Evolutionary conservation across 768 basidiomycete species (phyloP).

Genomic region (Boletellus ananiceps): DNA sequence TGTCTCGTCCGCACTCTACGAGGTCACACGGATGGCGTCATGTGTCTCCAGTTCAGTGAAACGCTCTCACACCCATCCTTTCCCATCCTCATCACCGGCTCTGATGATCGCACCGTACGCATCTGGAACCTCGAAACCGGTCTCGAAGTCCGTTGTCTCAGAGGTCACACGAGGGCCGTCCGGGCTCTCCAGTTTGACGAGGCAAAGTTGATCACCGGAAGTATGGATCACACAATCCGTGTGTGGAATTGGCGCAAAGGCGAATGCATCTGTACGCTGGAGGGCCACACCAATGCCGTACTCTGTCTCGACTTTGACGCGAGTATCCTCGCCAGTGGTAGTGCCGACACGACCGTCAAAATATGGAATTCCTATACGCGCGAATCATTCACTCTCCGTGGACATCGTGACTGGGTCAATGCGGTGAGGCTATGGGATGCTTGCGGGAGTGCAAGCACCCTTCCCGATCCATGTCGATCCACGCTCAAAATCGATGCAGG

Average conservation of each 20-base stretch:
- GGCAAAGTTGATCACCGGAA: slow-evolving; percentile 90
- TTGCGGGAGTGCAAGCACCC: slow-evolving; percentile 4
- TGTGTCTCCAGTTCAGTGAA: slow-evolving; percentile 95
- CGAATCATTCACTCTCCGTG: slow-evolving; percentile 87
- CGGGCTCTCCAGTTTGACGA: slow-evolving; percentile 94
- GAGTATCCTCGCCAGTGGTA: slow-evolving; percentile 88
- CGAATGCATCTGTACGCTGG: slow-evolving; percentile 79
- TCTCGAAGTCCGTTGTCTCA: slow-evolving; percentile 72
- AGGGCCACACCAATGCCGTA: slow-evolving; percentile 89
- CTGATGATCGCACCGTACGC: slow-evolving; percentile 90
- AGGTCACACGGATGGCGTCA: slow-evolving; percentile 93
- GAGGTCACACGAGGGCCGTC: slow-evolving; percentile 89
- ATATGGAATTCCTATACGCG: slow-evolving; percentile 93
- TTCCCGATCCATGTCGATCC: slow-evolving; percentile 23
- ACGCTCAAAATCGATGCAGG: slow-evolving; percentile 64
- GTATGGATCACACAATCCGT: slow-evolving; percentile 92
- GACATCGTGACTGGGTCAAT: slow-evolving; percentile 96
- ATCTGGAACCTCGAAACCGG: slow-evolving; percentile 98
- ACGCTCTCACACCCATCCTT: slow-evolving; percentile 77
- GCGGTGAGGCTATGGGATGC: slow-evolving; percentile 89
- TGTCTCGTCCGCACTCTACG: slow-evolving; percentile 80
- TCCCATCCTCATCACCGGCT: slow-evolving; percentile 95
- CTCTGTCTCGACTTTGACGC: slow-evolving; percentile 89
- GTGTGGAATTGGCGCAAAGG: slow-evolving; percentile 97
- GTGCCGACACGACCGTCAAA: slow-evolving; percentile 91